Evolutionary conservation across 2,329 filamentous ascomycete species (phyloP).

Genomic region (Grosmannia clavigera): DNA sequence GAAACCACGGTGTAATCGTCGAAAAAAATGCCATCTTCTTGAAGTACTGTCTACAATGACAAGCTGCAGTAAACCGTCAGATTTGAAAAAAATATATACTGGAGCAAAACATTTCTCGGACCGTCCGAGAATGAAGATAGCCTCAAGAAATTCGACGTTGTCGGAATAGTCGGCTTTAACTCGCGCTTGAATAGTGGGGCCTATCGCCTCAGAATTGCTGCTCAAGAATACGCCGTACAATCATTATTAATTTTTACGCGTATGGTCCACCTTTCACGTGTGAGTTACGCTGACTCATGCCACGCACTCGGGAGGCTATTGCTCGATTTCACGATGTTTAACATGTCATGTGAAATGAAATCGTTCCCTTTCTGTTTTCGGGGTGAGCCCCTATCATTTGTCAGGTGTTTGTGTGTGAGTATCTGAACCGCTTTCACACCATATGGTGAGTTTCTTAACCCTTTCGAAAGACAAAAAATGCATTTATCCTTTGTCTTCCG

Average conservation of each 20-base stretch:
- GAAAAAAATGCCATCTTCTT: constrained; percentile 5
- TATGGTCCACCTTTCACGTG: not conserved
- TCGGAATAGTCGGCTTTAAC: not conserved
- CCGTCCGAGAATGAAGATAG: not conserved
- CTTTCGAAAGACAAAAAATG: not conserved
- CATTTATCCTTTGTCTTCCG: not conserved
- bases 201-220: not conserved
- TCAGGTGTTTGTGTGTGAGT: not conserved
- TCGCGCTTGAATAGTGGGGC: not conserved
- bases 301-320: not conserved
- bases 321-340: not conserved
- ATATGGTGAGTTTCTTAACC: not conserved
- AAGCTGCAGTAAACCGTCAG: not conserved
- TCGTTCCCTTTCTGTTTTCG: not conserved
- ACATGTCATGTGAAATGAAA: not conserved
- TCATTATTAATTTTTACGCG: not conserved
- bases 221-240: not conserved
- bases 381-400: not conserved
- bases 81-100: not conserved
- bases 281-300: not conserved
- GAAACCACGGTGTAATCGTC: constrained; percentile 10
- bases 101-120: not conserved
- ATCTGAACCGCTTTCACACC: not conserved
- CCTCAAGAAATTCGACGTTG: not conserved
- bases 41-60: not conserved